A percentile compares a stretch with the other conserved stretches of the same genome.
Evolutionary conservation across 2,329 filamentous ascomycete species (phyloP).

Genomic region (Hypocrella siamensis): DNA sequence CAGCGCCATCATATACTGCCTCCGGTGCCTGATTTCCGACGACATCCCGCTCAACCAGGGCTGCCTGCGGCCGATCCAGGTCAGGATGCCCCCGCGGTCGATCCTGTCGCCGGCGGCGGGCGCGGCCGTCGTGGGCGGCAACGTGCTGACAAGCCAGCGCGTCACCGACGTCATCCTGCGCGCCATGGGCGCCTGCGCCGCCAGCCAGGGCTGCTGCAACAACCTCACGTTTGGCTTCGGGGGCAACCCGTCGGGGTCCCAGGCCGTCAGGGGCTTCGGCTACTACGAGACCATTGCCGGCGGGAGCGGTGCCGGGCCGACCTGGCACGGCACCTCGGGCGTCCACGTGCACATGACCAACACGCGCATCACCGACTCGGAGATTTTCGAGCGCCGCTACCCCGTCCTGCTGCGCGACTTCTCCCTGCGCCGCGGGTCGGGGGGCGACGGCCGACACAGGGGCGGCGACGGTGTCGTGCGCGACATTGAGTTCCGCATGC

Average conservation of each 20-base stretch:
- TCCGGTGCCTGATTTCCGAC: constrained; percentile 62
- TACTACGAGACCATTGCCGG: constrained; percentile 46
- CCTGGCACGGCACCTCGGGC: constrained; percentile 26
- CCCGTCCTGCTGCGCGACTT: constrained; percentile 61
- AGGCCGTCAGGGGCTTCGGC: constrained; percentile 24
- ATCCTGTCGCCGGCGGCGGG: constrained; percentile 63
- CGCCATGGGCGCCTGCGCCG: constrained; percentile 66
- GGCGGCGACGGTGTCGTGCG: constrained; percentile 63
- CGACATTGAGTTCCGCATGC: constrained; percentile 67
- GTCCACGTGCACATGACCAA: constrained; percentile 52
- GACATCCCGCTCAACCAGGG: constrained; percentile 78
- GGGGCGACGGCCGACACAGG: constrained; percentile 47
- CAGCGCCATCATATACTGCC: constrained; percentile 76
- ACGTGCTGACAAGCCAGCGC: constrained; percentile 39
- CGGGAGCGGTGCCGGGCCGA: constrained; percentile 54
- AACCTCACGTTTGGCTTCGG: constrained; percentile 72
- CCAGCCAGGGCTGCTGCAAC: constrained; percentile 67
- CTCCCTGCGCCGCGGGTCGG: constrained; percentile 44
- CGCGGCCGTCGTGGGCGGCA: constrained; percentile 70
- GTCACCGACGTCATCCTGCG: constrained; percentile 36
- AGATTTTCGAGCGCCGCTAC: constrained; percentile 36
- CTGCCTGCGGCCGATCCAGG: constrained; percentile 59
- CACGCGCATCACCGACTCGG: constrained; percentile 51
- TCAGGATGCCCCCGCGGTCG: constrained; percentile 56
- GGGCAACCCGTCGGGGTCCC: constrained; percentile 21